Conservation (phyloP, 1,139 yeast genomes). For the Hyphopichia wangnamkhiaoensis region DNA sequence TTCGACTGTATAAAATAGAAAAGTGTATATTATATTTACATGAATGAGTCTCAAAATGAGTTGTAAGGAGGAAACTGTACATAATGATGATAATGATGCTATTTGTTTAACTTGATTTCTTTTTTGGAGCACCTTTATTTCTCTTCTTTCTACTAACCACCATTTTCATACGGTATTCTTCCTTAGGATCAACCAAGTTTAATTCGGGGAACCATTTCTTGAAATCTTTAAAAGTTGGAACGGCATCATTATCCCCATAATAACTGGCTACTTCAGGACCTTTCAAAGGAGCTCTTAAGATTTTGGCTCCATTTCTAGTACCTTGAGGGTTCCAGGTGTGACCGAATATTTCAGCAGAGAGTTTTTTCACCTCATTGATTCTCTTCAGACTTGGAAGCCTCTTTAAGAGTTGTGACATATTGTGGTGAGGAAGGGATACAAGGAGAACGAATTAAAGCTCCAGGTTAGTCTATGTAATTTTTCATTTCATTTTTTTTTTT, state of each 20-base stretch:
- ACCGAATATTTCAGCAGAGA: slow-evolving; percentile 35
- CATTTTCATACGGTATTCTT: slow-evolving; percentile 66
- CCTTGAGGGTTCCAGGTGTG: slow-evolving; percentile 60
- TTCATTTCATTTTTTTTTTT: too few species aligned
- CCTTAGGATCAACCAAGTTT: slow-evolving; percentile 70
- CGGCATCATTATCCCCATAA: slow-evolving; percentile 69
- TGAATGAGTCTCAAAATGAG: too few species aligned
- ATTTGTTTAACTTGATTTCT: slow-evolving; percentile 47
- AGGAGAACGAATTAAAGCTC: background rate
- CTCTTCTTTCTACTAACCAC: slow-evolving; percentile 74
- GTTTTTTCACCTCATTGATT: slow-evolving; percentile 29
- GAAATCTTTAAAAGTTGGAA: slow-evolving; percentile 64
- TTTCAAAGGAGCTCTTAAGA: slow-evolving; percentile 68
- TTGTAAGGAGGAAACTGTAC: background rate
- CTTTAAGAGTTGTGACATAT: slow-evolving; percentile 19
- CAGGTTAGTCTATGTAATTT: background rate
- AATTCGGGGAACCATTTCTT: slow-evolving; percentile 59
- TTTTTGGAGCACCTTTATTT: slow-evolving; percentile 92
- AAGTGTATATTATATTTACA: background rate
- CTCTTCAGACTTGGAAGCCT: slow-evolving; percentile 29
- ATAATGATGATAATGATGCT: background rate
- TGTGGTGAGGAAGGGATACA: background rate
- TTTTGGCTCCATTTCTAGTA: slow-evolving; percentile 74
- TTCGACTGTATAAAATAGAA: background rate
- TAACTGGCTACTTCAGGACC: slow-evolving; percentile 75